phyloP scores from a whole-genome alignment of 1,139 yeast genomes.

The Starmera stellimalicola region DNA sequence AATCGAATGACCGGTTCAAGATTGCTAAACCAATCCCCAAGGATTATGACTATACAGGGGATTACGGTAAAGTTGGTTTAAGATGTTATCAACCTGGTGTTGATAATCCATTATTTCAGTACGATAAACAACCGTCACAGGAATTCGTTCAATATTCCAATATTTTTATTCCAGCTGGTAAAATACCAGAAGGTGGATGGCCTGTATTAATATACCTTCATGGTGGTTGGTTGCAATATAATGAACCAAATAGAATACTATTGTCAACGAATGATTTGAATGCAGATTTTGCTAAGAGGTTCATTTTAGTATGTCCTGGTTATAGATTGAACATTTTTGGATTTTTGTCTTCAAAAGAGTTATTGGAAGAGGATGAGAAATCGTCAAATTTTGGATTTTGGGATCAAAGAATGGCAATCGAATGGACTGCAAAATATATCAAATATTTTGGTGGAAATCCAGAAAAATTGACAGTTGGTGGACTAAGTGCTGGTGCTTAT shows the following conservation, averaged over 20 bases:
- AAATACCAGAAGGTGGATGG: slow-evolving; percentile 28
- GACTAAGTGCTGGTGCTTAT: slow-evolving; percentile 21
- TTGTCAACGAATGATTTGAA: slow-evolving; percentile 8
- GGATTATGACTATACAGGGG: slow-evolving; percentile 27
- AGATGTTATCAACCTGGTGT: slow-evolving; percentile 29
- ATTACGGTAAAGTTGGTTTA: slow-evolving; percentile 22
- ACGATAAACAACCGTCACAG: slow-evolving; percentile 10
- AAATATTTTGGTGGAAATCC: slow-evolving; percentile 25
- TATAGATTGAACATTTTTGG: slow-evolving; percentile 33
- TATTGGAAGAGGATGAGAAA: slow-evolving; percentile 2
- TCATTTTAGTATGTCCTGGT: slow-evolving; percentile 30
- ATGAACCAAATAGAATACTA: slow-evolving; percentile 18
- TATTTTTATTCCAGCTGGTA: slow-evolving; percentile 29
- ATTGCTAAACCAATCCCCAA: slow-evolving; percentile 21
- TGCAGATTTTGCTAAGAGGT: slow-evolving; percentile 16
- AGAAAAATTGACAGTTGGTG: slow-evolving; percentile 22
- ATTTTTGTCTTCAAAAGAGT: slow-evolving; percentile 21
- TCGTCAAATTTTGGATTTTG: slow-evolving; percentile 32
- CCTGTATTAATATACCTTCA: slow-evolving; percentile 32
- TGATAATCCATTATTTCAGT: slow-evolving; percentile 20
- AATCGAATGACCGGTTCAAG: slow-evolving; percentile 21
- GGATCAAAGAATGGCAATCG: slow-evolving; percentile 31
- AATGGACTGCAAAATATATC: slow-evolving; percentile 29
- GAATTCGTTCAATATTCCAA: slow-evolving; percentile 30
- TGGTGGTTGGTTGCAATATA: slow-evolving; percentile 33